These are phyloP conservation scores for Pseudoscleropodium purum DNA, from an alignment of 225 moss, liverwort and hornwort genomes.

Conservation along the genomic window DNA sequence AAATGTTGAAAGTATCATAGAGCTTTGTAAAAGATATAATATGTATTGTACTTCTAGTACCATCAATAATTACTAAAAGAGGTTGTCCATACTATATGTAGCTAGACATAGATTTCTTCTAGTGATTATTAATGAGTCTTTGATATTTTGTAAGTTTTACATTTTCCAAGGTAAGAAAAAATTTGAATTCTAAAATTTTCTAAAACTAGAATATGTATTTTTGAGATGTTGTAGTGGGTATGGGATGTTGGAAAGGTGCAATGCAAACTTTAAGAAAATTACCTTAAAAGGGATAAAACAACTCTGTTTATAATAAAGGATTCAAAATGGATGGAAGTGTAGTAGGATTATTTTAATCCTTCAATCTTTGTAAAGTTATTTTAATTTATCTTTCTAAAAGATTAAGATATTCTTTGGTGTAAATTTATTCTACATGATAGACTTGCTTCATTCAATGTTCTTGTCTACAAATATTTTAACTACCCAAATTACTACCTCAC, in stretches of 20 bases:
- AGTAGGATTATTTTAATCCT: not conserved
- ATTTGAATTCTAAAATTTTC: not conserved
- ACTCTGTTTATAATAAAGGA: not conserved
- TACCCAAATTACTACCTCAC: not conserved
- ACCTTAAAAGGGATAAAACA: too few relatives aligned
- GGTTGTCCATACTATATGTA: not conserved
- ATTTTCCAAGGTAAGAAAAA: not conserved
- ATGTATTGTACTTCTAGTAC: not conserved
- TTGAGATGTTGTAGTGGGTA: too few relatives aligned
- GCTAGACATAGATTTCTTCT: too few relatives aligned
- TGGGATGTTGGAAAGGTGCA: not conserved
- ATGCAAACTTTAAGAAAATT: not conserved
- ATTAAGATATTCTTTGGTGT: not conserved
- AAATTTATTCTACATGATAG: rapidly evolving
- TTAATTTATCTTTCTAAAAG: not conserved
- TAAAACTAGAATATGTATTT: not conserved
- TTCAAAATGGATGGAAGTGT: not conserved
- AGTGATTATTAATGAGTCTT: too few relatives aligned
- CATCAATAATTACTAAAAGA: not conserved
- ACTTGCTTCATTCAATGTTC: too few relatives aligned
- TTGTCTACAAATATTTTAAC: not conserved
- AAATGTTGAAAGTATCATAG: not conserved
- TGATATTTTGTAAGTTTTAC: not conserved
- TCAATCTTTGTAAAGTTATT: not conserved
- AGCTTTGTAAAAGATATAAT: not conserved